Conservation (phyloP, 768 basidiomycete species). For the Artomyces pyxidatus region DNA sequence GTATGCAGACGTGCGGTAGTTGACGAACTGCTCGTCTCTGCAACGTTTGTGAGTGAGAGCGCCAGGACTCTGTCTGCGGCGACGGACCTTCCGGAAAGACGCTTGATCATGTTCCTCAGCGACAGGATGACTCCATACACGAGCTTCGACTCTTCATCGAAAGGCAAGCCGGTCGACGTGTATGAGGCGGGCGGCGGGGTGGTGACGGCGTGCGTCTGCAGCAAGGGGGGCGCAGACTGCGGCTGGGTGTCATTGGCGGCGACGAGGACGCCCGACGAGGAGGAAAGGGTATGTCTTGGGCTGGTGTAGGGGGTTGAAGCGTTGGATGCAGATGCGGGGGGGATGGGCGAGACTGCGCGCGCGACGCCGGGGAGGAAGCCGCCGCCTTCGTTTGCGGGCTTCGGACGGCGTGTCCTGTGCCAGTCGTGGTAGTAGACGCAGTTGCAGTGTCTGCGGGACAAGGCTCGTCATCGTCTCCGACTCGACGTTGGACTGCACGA, state of each 20-base stretch:
- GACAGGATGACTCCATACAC: conserved; percentile 95
- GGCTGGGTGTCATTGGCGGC: conserved; percentile 35
- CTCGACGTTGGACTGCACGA: conserved; percentile 18
- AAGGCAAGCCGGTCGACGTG: conserved; percentile 53
- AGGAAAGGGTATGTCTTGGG: conserved; percentile 60
- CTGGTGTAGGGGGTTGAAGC: conserved; percentile 36
- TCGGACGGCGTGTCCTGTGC: conserved; percentile 72
- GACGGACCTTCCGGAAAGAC: conserved; percentile 74
- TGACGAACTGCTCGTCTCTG: conserved; percentile 88
- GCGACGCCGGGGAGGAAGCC: conserved; percentile 77
- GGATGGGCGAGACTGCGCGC: conserved; percentile 44
- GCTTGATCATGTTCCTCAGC: conserved; percentile 90
- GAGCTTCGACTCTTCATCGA: conserved; percentile 96
- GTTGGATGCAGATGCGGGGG: conserved; percentile 24
- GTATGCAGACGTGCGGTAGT: conserved; percentile 87
- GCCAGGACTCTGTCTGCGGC: background rate
- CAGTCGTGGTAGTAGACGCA: conserved; percentile 96
- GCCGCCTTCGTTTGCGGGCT: conserved; percentile 57
- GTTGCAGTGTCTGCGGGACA: conserved; percentile 62
- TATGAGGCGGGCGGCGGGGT: conserved; percentile 21
- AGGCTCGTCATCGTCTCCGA: background rate
- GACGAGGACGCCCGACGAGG: conserved; percentile 60
- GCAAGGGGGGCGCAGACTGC: conserved; percentile 29
- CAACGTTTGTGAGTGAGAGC: too few relatives aligned
- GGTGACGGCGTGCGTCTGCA: conserved; percentile 26